Conservation (phyloP, 352 stramenopile genomes). For the Phytophthora fragariae region DNA sequence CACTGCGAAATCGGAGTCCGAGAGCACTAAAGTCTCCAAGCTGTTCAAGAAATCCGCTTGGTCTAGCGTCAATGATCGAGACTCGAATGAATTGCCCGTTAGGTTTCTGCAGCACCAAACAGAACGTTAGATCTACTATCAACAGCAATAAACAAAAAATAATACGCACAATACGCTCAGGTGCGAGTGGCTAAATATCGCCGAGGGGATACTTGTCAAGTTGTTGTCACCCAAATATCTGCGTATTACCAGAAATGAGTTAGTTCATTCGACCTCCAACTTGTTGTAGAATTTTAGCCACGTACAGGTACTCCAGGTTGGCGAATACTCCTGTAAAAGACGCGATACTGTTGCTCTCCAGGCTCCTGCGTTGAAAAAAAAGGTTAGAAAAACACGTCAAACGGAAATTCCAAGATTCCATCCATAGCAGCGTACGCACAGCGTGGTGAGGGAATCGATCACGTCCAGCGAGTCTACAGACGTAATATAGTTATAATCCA, state of each 20-base stretch:
- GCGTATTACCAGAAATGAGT: neutral
- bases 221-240: slow-evolving; percentile 58
- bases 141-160: neutral
- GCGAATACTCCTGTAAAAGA: slow-evolving; percentile 61
- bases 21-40: slow-evolving; percentile 38
- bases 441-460: slow-evolving; percentile 30
- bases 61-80: slow-evolving; percentile 44
- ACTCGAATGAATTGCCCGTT: slow-evolving; percentile 45
- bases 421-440: slow-evolving; percentile 22
- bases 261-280: neutral
- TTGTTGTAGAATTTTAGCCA: neutral
- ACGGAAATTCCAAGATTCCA: neutral
- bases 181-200: slow-evolving; percentile 52
- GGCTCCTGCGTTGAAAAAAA: slow-evolving; percentile 31
- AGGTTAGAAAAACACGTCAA: neutral
- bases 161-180: slow-evolving; percentile 49
- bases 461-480: slow-evolving; percentile 26
- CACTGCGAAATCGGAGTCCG: slow-evolving; percentile 42
- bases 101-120: slow-evolving; percentile 32
- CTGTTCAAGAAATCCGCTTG: slow-evolving; percentile 39
- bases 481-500: slow-evolving; percentile 46
- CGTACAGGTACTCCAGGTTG: slow-evolving; percentile 54
- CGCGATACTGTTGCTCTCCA: slow-evolving; percentile 68
- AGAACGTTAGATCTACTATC: neutral
- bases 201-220: slow-evolving; percentile 50